Percentiles rank a stretch among this genome's conserved stretches.
These are phyloP conservation scores for Nothophytophthora sp. DNA, from an alignment of 352 stramenopile species.

Conservation along the genomic window DNA sequence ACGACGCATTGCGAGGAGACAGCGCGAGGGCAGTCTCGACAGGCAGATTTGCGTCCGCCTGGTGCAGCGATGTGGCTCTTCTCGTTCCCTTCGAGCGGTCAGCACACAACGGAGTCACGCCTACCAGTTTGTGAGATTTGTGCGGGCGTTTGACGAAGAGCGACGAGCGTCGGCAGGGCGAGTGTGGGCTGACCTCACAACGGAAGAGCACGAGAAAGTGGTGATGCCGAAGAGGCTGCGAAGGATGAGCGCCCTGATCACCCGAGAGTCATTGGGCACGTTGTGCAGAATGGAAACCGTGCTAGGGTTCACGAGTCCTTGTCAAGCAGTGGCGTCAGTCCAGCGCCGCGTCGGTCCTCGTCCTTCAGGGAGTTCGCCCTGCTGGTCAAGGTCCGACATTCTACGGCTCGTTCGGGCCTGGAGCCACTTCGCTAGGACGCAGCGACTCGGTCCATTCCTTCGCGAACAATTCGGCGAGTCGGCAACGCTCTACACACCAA, in stretches of 20 bases:
- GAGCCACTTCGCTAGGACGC: conserved; percentile 10
- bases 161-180: too few species aligned
- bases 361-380: conserved; percentile 2
- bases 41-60: too few species aligned
- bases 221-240: not conserved
- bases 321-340: too few species aligned
- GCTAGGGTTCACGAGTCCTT: not conserved
- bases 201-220: conserved; percentile 6
- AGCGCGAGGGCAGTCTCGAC: too few species aligned
- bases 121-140: too few species aligned
- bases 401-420: conserved; percentile 13
- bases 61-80: too few species aligned
- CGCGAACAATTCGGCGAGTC: conserved; percentile 6
- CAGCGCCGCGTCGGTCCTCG: too few species aligned
- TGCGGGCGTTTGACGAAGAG: too few species aligned
- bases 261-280: conserved; percentile 8
- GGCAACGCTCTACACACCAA: conserved; percentile 10
- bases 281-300: not conserved
- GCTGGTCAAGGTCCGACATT: conserved; percentile 12
- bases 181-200: too few species aligned
- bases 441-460: conserved; percentile 1
- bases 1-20: too few species aligned
- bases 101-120: too few species aligned
- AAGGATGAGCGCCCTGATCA: conserved; percentile 3
- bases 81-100: too few species aligned